Conservation (phyloP, 2,329 filamentous ascomycete species). For the Pseudocercospora fijiensis region DNA sequence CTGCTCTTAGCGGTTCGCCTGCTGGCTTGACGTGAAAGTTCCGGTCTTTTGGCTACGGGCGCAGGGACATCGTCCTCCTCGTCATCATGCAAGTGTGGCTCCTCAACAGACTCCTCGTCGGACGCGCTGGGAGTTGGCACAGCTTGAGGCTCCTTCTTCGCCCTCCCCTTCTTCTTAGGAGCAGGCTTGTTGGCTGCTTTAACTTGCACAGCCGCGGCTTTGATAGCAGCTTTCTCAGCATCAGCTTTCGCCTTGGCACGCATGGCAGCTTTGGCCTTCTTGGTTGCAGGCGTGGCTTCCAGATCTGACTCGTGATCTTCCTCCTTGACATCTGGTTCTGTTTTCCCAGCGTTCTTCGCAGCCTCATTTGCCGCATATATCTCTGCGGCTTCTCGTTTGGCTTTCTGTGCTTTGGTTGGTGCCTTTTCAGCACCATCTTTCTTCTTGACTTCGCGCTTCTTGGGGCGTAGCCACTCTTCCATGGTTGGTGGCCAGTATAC, state of each 20-base stretch:
- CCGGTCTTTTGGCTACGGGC: conserved; percentile 8
- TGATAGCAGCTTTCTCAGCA: conserved; percentile 28
- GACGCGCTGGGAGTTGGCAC: conserved; percentile 23
- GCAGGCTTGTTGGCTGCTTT: conserved; percentile 17
- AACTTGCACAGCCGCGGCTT: conserved; percentile 18
- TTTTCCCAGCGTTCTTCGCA: conserved; percentile 26
- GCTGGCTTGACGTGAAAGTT: conserved; percentile 16
- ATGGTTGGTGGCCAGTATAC: conserved; percentile 90
- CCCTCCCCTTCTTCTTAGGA: conserved; percentile 12
- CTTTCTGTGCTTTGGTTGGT: conserved; percentile 37
- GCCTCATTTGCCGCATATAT: conserved; percentile 31
- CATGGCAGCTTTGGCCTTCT: conserved; percentile 42
- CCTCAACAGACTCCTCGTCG: conserved; percentile 15
- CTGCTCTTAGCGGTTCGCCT: conserved; percentile 21
- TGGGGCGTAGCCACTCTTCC: conserved; percentile 85
- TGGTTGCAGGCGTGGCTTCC: conserved; percentile 42
- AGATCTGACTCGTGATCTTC: conserved; percentile 36
- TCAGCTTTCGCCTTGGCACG: conserved; percentile 29
- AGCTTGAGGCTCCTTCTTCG: conserved; percentile 22
- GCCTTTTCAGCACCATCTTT: conserved; percentile 43
- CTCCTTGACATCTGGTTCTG: conserved; percentile 17
- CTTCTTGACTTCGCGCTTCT: conserved; percentile 66
- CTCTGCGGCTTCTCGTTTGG: conserved; percentile 34
- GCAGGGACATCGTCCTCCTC: conserved; percentile 13
- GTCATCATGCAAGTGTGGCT: conserved; percentile 7